Conservation (phyloP, 108 stramenopile species). For the Cyclotella choctawhatcheeana region DNA sequence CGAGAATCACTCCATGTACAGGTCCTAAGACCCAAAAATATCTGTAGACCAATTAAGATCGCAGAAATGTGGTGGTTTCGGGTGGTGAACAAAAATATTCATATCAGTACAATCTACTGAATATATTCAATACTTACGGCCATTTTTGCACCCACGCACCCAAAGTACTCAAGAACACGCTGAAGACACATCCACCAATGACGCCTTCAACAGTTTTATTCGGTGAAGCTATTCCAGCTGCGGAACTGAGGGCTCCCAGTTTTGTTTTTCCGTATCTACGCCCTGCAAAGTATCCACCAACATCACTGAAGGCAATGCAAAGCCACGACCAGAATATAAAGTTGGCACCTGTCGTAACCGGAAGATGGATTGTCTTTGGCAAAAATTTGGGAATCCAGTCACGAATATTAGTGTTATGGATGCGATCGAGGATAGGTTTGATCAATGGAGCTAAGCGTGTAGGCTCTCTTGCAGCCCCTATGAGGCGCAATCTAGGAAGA, state of each 20-base stretch:
- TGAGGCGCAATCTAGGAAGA: constrained; percentile 50
- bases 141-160: constrained; percentile 94
- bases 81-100: no score
- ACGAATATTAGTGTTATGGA: constrained; percentile 11
- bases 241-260: constrained; percentile 74
- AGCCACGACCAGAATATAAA: constrained; percentile 97
- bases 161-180: constrained; percentile 64
- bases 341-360: constrained; percentile 87
- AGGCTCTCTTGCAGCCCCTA: constrained; percentile 62
- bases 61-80: no score
- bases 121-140: no score
- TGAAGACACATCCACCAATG: constrained; percentile 84
- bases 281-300: constrained; percentile 95
- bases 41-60: no score
- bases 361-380: constrained; percentile 67
- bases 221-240: constrained; percentile 92
- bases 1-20: constrained; percentile 81
- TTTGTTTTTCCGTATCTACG: constrained; percentile 84
- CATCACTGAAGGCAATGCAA: constrained; percentile 91
- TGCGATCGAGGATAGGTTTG: constrained; percentile 58
- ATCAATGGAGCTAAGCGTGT: constrained; percentile 67
- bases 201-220: constrained; percentile 98
- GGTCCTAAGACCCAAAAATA: constrained; percentile 82
- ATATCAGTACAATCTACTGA: no score
- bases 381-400: constrained; percentile 60